Evolutionary conservation across 768 basidiomycete species (phyloP), one percentile per base, ranked within the genome.

Genomic region (Boletus barrowsii): DNA sequence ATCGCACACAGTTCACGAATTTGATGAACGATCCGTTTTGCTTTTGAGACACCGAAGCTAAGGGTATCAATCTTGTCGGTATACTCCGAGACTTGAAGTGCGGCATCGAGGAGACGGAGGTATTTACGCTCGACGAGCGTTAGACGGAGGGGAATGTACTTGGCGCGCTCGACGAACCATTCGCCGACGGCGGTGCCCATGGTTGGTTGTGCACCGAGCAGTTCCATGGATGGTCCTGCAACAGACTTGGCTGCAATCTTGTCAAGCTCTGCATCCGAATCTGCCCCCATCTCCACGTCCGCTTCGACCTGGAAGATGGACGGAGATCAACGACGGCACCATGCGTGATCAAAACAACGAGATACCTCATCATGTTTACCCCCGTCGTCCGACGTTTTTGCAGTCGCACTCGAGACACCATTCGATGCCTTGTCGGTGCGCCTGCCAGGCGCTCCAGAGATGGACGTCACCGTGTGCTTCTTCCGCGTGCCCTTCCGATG

Each of bases 41-140:
- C 81, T 67, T 92, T 93, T 29, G 86, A 87, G 32, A 88, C 73
- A 6, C 87, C 83, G 55, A 84, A 92, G 3, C 86, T 83, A 39
- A 92, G 71, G 46, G 86, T 90, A 72, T 93, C 91, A 32, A 93
- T 89, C 67, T 90, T 91, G 76, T 93, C 91, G 41, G 91, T 93
- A 66, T 93, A 93, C 67, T 93, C 91, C 15, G 87, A 90, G 36
- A 91, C 90, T 46, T 82, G 81, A 39, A 93, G 79, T 3, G 91
- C 91, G 10, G 90, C 91, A 54, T 93, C 91, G 45, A 93, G 77
- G 5, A 93, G 80, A 26, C 91, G 87, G 52, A 93, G 85, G 68
- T 78, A 89, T 69, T 93, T 93, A 58, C 91, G 88, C 69, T 93
- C 91, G 42, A 65, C 64, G 41, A 89, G 72, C 2, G 84, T 86